A percentile compares a stretch with the other conserved stretches of the same genome.
Evolutionary conservation across 306 rosid species (phyloP).

Genomic region (Quercus rubra): DNA sequence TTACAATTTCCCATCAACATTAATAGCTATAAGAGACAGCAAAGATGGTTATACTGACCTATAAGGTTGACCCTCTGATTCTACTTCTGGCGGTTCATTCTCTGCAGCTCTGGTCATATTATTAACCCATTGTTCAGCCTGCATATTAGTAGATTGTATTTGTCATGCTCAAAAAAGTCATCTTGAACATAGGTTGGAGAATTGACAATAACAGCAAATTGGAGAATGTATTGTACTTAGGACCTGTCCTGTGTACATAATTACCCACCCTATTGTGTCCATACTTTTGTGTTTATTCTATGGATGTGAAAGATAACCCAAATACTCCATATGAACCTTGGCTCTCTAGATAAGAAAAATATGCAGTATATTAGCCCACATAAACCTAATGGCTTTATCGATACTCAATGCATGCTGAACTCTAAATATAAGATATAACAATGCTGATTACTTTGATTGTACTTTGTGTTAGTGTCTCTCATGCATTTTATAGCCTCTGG

Average conservation of each 20-base stretch:
- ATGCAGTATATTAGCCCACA: neutral
- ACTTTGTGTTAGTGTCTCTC: neutral
- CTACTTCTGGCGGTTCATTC: slow-evolving; percentile 39
- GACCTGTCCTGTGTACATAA: neutral
- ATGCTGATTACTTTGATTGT: neutral
- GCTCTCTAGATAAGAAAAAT: neutral
- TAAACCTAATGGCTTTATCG: neutral
- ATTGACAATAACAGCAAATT: neutral
- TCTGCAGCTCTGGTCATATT: slow-evolving; percentile 54
- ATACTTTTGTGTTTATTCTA: neutral
- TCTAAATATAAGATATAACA: too few relatives aligned
- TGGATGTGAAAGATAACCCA: neutral
- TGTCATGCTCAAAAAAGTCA: slow-evolving; percentile 1
- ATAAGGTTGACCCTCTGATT: slow-evolving; percentile 44
- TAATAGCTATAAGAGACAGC: neutral
- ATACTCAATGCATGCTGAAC: too few relatives aligned
- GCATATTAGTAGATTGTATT: slow-evolving; percentile 18
- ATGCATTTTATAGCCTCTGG: neutral
- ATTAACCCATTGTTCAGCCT: slow-evolving; percentile 80
- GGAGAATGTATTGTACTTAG: neutral
- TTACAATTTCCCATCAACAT: neutral
- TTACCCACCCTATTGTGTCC: neutral
- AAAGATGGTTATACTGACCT: slow-evolving; percentile 40
- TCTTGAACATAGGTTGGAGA: neutral
- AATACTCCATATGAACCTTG: neutral